Percentiles rank a stretch among this genome's conserved stretches.
Conservation (phyloP, 2,329 filamentous ascomycete genomes). For the Chaetothyriales sp. region DNA sequence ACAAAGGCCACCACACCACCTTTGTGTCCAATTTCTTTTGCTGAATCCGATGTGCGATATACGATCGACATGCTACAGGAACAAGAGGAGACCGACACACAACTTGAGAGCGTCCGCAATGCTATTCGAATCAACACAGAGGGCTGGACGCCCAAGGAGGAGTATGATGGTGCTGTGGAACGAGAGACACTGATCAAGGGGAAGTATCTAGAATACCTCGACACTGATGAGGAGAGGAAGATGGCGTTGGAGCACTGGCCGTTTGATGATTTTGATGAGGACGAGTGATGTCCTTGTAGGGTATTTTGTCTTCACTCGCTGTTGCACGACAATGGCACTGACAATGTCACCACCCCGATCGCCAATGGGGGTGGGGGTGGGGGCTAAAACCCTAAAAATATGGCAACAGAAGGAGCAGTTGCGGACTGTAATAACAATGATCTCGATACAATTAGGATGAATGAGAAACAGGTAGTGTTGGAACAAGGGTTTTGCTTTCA, state of each 20-base stretch:
- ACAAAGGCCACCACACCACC: neutral
- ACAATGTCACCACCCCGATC: too few species aligned
- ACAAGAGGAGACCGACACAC: constrained; percentile 16
- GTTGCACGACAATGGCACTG: too few species aligned
- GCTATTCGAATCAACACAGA: constrained; percentile 14
- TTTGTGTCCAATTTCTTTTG: constrained; percentile 12
- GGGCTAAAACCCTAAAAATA: too few species aligned
- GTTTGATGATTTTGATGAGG: constrained; percentile 6
- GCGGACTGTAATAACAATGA: too few species aligned
- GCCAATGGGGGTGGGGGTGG: too few species aligned
- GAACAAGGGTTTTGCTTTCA: too few species aligned
- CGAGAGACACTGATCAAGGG: constrained; percentile 10
- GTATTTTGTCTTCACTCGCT: too few species aligned
- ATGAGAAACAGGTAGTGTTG: too few species aligned
- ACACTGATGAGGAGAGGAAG: constrained; percentile 11
- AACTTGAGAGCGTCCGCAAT: constrained; percentile 13
- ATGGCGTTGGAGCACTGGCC: constrained; percentile 10
- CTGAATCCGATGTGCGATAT: constrained; percentile 4
- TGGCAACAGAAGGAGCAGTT: too few species aligned
- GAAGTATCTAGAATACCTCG: constrained; percentile 10
- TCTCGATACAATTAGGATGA: too few species aligned
- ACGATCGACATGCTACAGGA: constrained; percentile 8
- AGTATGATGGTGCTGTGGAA: constrained; percentile 14
- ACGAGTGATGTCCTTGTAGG: neutral
- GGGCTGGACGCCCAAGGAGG: constrained; percentile 17